Evolutionary conservation across 163 green algal species (phyloP), one percentile per base, ranked within the genome.

Genomic region (Volvox carteri): DNA sequence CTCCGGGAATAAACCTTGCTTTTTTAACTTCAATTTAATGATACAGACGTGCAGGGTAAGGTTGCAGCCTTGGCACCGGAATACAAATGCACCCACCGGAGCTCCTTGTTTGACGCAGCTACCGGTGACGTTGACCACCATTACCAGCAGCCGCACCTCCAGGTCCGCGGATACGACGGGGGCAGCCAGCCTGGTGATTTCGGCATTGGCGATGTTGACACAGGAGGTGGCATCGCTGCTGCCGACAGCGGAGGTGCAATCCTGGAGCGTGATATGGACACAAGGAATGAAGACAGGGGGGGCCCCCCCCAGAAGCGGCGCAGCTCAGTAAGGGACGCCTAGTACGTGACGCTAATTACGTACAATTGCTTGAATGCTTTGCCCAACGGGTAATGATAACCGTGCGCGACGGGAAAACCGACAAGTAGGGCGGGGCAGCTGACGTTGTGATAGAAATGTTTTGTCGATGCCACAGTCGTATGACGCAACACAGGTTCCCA

Each of bases 81-180:
- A n/a, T n/a, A n/a, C n/a, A n/a, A n/a, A n/a, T n/a, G n/a, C n/a
- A n/a, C 65, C 28, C 35, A 75, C 62, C 5, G 42, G 5, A 9
- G 37, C 70, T 16, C 39, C 70, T 19, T 37, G 6, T 42, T 21
- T 30, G 18, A 21, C 33, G 70, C 70, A 56, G 21, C 21, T 19
- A 62, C 62, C 46, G 7, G 62, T 68, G 25, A 87, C 30, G 23
- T 28, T 74, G 3, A 76, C 25, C 21, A 87, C 67, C 30, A 87
- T 79, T 8, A 79, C 48, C 6, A 87, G 62, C 30, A 79, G 18
- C 70, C 16, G 39, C 16, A 58, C 37, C 14, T 35, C 39, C 1
- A 54, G 70, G 39, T 54, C 70, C 1, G 70, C 56, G 3, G 37
- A 37, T 42, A 58, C 56, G 14, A 58, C 16, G 70, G 39, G 39